Percentiles rank a stretch among this genome's conserved stretches.
Conservation (phyloP, 176 grass and related monocot species). For the Zea luxurians region DNA sequence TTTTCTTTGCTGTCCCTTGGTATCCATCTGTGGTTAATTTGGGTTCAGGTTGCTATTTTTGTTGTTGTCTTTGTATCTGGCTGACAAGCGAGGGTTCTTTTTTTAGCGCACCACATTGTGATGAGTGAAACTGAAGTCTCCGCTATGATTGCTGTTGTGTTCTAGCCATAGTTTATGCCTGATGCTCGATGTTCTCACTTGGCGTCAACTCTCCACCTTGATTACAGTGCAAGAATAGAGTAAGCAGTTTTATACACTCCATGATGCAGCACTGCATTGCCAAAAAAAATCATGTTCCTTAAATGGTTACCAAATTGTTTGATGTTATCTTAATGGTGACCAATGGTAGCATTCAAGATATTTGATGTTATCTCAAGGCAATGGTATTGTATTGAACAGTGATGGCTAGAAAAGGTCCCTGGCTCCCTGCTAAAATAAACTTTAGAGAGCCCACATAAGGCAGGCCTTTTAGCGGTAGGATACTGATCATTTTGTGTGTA, state of each 20-base stretch:
- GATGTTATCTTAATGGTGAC: background rate
- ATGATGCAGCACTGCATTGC: background rate
- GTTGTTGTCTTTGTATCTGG: background rate
- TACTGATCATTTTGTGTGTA: background rate
- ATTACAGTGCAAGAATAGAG: background rate
- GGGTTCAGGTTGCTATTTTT: background rate
- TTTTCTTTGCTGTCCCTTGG: background rate
- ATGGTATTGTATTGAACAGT: no score
- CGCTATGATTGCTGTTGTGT: background rate
- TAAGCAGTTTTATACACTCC: background rate
- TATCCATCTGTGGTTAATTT: background rate
- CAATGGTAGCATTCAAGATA: background rate
- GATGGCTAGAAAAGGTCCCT: no score
- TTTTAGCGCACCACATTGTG: background rate
- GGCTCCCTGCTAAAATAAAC: no score
- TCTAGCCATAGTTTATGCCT: background rate
- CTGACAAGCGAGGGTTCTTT: background rate
- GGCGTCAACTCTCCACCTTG: no score
- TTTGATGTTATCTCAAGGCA: no score
- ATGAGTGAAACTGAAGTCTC: background rate
- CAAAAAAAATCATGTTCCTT: background rate
- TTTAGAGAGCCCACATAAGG: no score
- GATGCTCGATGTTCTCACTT: background rate
- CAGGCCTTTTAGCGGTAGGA: background rate
- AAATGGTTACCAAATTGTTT: background rate